Base-by-base conservation (phyloP, 148 eudicot genomes). In the Silene uniflora region DNA sequence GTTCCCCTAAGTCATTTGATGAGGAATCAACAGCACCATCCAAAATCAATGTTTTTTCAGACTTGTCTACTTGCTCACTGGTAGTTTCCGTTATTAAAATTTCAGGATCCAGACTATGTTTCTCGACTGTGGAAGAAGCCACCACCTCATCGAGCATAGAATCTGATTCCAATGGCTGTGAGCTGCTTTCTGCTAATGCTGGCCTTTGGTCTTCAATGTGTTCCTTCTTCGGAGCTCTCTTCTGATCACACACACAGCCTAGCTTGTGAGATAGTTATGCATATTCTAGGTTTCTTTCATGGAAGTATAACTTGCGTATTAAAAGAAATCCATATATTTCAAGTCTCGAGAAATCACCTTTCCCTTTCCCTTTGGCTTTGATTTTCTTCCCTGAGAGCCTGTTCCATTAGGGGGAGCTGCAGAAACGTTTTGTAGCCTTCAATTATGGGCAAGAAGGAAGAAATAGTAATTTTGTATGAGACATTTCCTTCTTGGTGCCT, bases 351-450 rank as follows among this genome's bases (percentile, higher is more conserved):
- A 23, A 60, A 84, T 73, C 89, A 92, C 99, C 98, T 92, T 91
- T 74, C 79, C 77, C 83, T 88, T 95, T 71, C 79, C 77, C 83
- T 88, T 95, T 71, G 78, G 58, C 84, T 83, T 86, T 78, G 84
- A 64, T 81, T 73, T 96, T 88, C 85, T 96, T 59, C 85, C 76
- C 85, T 86, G 90, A 74, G 91, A 67, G 81, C 82, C 91, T 85
- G 78, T 86, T 52, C 89, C 96, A 83, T 86, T 92, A 73, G 99
- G 81, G 80, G 86, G 81, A 81, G 86, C 97, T 94, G 88, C 62
- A 58, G 65, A 82, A 66, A 72, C 56, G 73, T 59, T 39, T 7
- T 59, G 25, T 54, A 70, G 27, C 29, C 73, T 32, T 71, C 65
- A 62, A 67, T 62, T 32, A 80, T 25, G 24, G 35, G 65, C 2